Conservation (phyloP, 768 basidiomycete genomes). For the Lanmaoa pseudosensibilis region DNA sequence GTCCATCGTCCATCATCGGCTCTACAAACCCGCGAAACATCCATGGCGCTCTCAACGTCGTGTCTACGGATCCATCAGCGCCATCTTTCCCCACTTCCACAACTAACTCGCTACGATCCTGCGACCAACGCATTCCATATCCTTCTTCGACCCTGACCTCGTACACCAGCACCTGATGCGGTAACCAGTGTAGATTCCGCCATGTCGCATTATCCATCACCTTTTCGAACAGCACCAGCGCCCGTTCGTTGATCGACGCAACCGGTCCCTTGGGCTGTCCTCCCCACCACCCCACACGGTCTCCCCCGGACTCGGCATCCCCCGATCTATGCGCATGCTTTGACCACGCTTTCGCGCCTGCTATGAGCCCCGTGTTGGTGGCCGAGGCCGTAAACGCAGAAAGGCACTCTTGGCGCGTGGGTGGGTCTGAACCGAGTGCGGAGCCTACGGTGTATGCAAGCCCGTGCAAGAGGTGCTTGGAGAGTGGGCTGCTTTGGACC, state of each 20-base stretch:
- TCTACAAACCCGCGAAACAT: slow-evolving; percentile 64
- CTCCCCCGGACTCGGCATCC: not conserved
- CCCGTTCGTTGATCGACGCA: slow-evolving; percentile 49
- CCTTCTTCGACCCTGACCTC: slow-evolving; percentile 59
- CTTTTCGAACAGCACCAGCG: slow-evolving; percentile 51
- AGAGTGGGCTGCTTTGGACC: slow-evolving; percentile 34
- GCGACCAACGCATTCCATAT: slow-evolving; percentile 70
- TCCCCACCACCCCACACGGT: slow-evolving; percentile 57
- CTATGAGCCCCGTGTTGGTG: slow-evolving; percentile 52
- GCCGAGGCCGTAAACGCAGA: slow-evolving; percentile 46
- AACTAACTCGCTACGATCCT: slow-evolving; percentile 35
- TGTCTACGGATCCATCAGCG: not conserved
- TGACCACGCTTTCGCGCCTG: slow-evolving; percentile 65
- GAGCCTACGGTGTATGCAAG: slow-evolving; percentile 62
- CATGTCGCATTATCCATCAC: slow-evolving; percentile 54
- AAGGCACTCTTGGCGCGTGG: slow-evolving; percentile 49
- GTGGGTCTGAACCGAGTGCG: slow-evolving; percentile 52
- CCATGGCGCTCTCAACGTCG: slow-evolving; percentile 40
- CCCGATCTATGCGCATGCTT: slow-evolving; percentile 62
- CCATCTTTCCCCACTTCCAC: not conserved
- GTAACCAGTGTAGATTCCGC: slow-evolving; percentile 67
- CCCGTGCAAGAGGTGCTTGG: slow-evolving; percentile 47
- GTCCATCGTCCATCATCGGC: slow-evolving; percentile 68
- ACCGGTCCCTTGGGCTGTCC: slow-evolving; percentile 51
- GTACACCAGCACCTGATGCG: slow-evolving; percentile 61